phyloP scores from a whole-genome alignment of 202 grass and related monocot genomes.

The Saccharum hybrid region DNA sequence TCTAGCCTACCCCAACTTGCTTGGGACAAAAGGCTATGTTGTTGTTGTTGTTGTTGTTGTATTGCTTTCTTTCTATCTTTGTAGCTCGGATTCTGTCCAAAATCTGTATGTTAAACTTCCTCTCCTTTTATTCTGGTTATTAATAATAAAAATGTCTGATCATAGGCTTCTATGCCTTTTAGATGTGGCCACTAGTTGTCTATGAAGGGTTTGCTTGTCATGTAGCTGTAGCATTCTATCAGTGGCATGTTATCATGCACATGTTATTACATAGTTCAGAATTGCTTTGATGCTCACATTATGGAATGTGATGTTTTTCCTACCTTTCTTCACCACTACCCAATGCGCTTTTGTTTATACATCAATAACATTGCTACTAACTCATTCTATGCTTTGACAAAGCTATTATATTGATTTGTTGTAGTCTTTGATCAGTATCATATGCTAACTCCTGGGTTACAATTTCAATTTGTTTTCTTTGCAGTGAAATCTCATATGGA shows the following conservation, averaged over 20 bases:
- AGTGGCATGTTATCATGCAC: neutral
- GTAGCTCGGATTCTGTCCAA: neutral
- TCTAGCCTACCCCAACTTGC: too few relatives aligned
- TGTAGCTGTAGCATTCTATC: neutral
- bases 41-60: too few relatives aligned
- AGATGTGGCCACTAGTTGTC: neutral
- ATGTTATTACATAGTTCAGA: slow-evolving; percentile 10
- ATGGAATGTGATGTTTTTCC: slow-evolving; percentile 10
- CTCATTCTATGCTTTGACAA: too few relatives aligned
- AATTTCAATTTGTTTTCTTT: slow-evolving; percentile 43
- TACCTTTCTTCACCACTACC: slow-evolving; percentile 4
- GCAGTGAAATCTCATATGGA: slow-evolving; percentile 62
- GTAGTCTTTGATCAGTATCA: neutral
- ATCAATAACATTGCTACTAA: neutral
- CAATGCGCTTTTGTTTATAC: neutral
- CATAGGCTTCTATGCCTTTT: slow-evolving; percentile 6
- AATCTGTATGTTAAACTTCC: neutral
- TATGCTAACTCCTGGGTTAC: neutral
- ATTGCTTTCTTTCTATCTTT: neutral
- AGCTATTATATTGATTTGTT: neutral
- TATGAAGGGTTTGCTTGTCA: slow-evolving; percentile 14
- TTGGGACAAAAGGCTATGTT: too few relatives aligned
- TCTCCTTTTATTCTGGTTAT: neutral
- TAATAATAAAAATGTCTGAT: neutral
- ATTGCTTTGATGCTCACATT: neutral